Base-by-base conservation (phyloP, 1,284 basidiomycete genomes). In the Puccinia hordei region DNA sequence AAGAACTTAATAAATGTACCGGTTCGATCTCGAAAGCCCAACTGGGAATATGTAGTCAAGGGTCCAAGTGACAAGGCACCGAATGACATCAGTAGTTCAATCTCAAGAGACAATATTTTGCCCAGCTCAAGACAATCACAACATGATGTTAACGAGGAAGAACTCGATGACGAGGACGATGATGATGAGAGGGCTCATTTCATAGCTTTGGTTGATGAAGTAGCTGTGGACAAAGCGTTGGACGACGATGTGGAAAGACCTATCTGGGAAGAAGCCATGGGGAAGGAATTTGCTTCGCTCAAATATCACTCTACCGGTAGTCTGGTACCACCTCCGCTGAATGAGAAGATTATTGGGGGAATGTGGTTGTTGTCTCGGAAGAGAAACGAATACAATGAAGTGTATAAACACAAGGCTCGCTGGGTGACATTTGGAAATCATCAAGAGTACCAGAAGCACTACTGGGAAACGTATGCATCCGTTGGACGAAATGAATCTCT, bases 291-390 rank as follows among this genome's bases (percentile, higher is more conserved):
- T 27, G 10, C 51, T 13, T 65, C 59, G 2, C 27, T 76, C 6
- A 0, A 1, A 4, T 27, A 0, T 19, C 8, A 76, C 3, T 66
- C 65, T 33, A 59, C 61, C 22, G 61, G 74, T 19, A 66, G 17
- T 17, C 74, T 76, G 2, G 24, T 44, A 9, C 41, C 35, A 4
- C 35, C 59, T 9, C 57, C 74, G 2, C 19, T 5, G 24, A 33
- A 65, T 49, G 46, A 49, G 1, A 76, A 76, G 19, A 51, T 76
- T 24, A 63, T 76, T 17, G 74, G 74, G 2, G 74, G 74, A 27
- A 76, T 76, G 74, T 76, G 74, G 74, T 22, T 44, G 22, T n/a
- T 76, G 17, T 27, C 59, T 12, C 30, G 27, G 1, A 72, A 72
- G 33, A 2, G 13, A 4, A 69, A 69, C n/a, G 33, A 69, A 12